Evolutionary conservation across 2,329 filamentous ascomycete genomes (phyloP).

Genomic region (Phyllosticta citribraziliensis): DNA sequence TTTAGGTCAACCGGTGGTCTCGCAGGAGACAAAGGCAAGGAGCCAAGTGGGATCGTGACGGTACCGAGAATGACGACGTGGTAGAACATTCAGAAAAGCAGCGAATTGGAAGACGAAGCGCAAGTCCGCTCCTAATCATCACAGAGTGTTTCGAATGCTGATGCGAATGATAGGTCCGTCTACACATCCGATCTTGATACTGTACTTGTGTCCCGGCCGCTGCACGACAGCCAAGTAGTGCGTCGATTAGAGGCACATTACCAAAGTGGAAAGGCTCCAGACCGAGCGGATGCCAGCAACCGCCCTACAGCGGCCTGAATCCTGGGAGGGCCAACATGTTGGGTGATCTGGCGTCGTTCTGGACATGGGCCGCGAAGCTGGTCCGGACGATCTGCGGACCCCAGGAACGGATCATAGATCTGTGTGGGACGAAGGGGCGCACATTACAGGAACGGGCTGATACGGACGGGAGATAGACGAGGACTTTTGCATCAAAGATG

Average conservation of each 20-base stretch:
- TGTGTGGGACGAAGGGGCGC: constrained; percentile 2
- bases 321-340: constrained; percentile 7
- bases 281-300: neutral
- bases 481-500: constrained; percentile 9
- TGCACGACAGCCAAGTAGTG: constrained; percentile 2
- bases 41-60: constrained; percentile 5
- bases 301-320: neutral
- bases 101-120: constrained; percentile 11
- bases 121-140: constrained; percentile 5
- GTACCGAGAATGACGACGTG: constrained; percentile 5
- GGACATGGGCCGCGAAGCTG: constrained; percentile 2
- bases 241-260: neutral
- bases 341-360: constrained; percentile 6
- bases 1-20: constrained; percentile 4
- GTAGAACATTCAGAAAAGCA: constrained; percentile 7
- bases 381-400: constrained; percentile 4
- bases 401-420: constrained; percentile 6
- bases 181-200: constrained; percentile 8
- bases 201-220: constrained; percentile 7
- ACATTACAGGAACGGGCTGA: constrained; percentile 4
- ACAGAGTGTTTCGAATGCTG: constrained; percentile 4
- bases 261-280: neutral
- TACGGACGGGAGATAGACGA: constrained; percentile 8
- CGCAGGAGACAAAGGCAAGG: constrained; percentile 7
- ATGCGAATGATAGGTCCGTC: neutral